Conservation (phyloP, 768 basidiomycete genomes). For the Sistotremastrum niveocremeum region DNA sequence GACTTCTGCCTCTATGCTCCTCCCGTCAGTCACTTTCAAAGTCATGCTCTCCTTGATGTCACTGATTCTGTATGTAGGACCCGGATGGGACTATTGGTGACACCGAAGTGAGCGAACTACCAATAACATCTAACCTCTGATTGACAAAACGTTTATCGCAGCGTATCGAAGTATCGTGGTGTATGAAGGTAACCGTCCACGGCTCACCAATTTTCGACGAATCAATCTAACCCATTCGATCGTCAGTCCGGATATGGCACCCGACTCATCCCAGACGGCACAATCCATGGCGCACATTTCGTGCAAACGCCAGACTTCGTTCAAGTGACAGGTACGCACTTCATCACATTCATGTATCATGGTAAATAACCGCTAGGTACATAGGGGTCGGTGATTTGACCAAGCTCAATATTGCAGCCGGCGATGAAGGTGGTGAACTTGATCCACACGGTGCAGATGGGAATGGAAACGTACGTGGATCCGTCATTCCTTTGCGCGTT, state of each 20-base stretch:
- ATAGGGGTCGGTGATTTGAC: slow-evolving; percentile 47
- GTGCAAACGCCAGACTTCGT: slow-evolving; percentile 64
- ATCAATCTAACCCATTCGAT: background rate
- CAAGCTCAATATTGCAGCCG: slow-evolving; percentile 44
- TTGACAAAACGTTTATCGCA: slow-evolving; percentile 11
- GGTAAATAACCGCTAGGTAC: slow-evolving; percentile 10
- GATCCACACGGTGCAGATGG: slow-evolving; percentile 58
- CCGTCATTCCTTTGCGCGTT: background rate
- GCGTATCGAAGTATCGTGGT: slow-evolving; percentile 42
- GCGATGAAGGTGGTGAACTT: slow-evolving; percentile 50
- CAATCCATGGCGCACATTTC: slow-evolving; percentile 56
- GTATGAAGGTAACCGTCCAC: slow-evolving; percentile 22
- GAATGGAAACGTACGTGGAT: slow-evolving; percentile 22
- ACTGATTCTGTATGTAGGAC: slow-evolving; percentile 17
- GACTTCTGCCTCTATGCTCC: slow-evolving; percentile 45
- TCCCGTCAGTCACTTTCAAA: slow-evolving; percentile 16
- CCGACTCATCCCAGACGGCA: slow-evolving; percentile 57
- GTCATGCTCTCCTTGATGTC: background rate
- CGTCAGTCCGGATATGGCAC: slow-evolving; percentile 42
- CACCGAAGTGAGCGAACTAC: slow-evolving; percentile 42
- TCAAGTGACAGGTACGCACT: slow-evolving; percentile 43
- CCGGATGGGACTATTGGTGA: slow-evolving; percentile 41
- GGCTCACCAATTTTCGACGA: background rate
- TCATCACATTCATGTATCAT: slow-evolving; percentile 8
- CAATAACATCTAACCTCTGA: slow-evolving; percentile 8